These are phyloP conservation scores for Fusarium marasasianum DNA, from an alignment of 2,329 filamentous ascomycete species.

Conservation along the genomic window DNA sequence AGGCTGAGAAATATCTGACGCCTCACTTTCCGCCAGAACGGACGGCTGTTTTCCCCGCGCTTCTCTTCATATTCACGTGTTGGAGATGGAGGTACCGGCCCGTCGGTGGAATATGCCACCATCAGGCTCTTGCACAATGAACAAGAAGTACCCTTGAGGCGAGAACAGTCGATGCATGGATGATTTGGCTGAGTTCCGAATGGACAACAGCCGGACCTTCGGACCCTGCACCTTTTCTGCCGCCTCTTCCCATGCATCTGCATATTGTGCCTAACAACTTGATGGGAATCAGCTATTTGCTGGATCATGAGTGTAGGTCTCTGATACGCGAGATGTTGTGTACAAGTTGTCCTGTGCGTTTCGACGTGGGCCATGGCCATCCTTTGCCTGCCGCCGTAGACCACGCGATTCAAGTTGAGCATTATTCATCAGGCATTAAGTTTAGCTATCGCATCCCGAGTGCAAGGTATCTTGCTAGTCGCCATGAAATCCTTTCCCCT, in stretches of 20 bases:
- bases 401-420: conserved; percentile 3
- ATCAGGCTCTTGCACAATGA: conserved; percentile 16
- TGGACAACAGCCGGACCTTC: conserved; percentile 9
- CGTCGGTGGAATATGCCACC: conserved; percentile 16
- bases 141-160: background rate
- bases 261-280: conserved; percentile 31
- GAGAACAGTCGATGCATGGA: conserved; percentile 8
- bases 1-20: conserved; percentile 11
- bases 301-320: background rate
- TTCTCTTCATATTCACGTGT: conserved; percentile 4
- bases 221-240: conserved; percentile 14
- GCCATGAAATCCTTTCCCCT: background rate
- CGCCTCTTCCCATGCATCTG: conserved; percentile 13
- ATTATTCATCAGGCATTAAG: background rate
- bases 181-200: conserved; percentile 25
- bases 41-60: conserved; percentile 1
- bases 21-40: conserved; percentile 30
- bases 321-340: background rate
- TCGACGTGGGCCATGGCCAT: conserved; percentile 14
- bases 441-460: background rate
- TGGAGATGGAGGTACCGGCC: conserved; percentile 4
- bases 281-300: conserved; percentile 13
- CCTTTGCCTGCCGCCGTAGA: conserved; percentile 14
- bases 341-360: background rate
- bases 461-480: background rate